Base-by-base conservation (phyloP, 176 grass and related monocot species). In the barley (Hordeum vulgare) region DNA sequence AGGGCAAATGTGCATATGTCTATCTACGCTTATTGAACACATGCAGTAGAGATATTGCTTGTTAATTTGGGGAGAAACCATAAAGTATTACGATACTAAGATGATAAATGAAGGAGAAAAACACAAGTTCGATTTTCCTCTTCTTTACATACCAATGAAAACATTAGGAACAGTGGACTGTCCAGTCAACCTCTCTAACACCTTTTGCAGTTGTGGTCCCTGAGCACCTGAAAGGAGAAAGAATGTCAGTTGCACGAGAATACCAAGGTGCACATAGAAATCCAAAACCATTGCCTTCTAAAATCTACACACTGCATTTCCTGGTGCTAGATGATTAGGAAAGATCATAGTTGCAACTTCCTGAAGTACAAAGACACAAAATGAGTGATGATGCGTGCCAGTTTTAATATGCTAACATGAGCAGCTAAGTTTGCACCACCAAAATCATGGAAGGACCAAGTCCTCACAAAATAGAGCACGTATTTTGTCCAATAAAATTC, bases 91-190 rank as follows among this genome's bases (percentile, higher is more conserved):
- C 39, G 27, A 15, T 49, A 62, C 42, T 8, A 28, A 73, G 39
- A 65, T 72, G 54, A 71, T 71, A 41, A 13, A 64, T 54, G 81
- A 63, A 71, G 33, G 21, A 36, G 23, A 47, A 33, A 58, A 28
- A 24, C 1, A 78, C 40, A 83, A 77, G 49, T 15, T 25, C 15
- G 11, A 17, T 51, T 70, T 59, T 56, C 53, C 20, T 56, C 7
- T 56, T 21, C 53, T 56, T 65, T 24, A 13, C 78, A 44, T 90
- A 93, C 94, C 94, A 20, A 97, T 97, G 77, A 93, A 97, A 84
- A 97, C 86, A 81, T 97, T 97, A 78, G 94, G 94, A 85, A 97
- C 94, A 78, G 94, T 97, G 59, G 84, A 87, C 77, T 97, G 94
- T 79, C 91, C 91, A 61, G 94, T 97, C 75, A 97, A 33, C 80